Evolutionary conservation across 2,329 filamentous ascomycete species (phyloP), one percentile per base, ranked within the genome.

Genomic region (Penicillium sp.): DNA sequence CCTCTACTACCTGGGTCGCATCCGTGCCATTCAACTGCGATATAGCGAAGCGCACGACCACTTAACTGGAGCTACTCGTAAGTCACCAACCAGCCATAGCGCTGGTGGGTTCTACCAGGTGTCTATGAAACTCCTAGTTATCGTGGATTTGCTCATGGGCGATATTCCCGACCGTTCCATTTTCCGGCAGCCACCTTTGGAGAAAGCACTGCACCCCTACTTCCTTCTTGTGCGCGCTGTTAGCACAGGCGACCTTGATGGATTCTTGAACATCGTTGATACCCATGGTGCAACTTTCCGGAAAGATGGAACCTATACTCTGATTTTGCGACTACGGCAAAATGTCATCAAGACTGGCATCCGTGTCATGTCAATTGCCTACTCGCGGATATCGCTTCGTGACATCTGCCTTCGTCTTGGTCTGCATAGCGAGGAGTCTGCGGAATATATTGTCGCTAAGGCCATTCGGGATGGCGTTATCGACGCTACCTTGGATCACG

Each of bases 301-400:
- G 68, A 88, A 89, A 63, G 94, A 99, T 71, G 90, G 90, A 57
- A 97, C 93, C 20, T 97, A 97, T 79, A 96, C 92, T 11, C 82
- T 99, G 57, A 95, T 97, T 66, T 83, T 97, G 61, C 92, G 94
- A 61, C 82, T 99, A 60, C 87, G 94, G 65, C 94, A 99, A 76
- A 99, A 99, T 71, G 94, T 99, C 69, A 97, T 99, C 84, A 96
- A 96, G 81, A 99, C 94, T 3, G 94, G 94, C 63, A 96, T 99
- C 62, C 91, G 94, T 65, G 97, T 97, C 91, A 96, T 99, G 85
- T 97, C 93, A 42, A 81, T 99, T 62, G 96, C 92, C 20, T 99
- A 99, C 79, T 96, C 93, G 59, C 90, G 93, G 61, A 99, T 99
- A 68, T 97, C 93, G 1, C 83, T 99, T 56, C 88, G 94, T 58